A percentile compares a stretch with the other conserved stretches of the same genome.
Evolutionary conservation across 169 alveolate species (phyloP).

Genomic region (Eimeria acervulina): DNA sequence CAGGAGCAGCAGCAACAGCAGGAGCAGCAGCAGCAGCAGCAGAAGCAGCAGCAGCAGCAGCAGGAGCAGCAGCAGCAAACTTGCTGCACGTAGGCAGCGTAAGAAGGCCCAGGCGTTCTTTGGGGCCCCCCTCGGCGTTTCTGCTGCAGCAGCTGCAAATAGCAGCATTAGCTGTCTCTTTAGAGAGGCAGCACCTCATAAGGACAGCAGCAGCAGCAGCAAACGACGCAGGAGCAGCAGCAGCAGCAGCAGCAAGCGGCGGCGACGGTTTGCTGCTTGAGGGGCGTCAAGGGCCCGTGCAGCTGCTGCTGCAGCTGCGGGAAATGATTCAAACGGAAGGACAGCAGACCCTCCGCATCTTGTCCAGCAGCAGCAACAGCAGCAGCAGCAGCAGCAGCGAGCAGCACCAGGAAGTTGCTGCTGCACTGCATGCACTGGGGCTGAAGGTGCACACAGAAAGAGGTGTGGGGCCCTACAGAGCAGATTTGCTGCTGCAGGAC

Average conservation of each 20-base stretch:
- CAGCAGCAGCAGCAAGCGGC: too few species aligned
- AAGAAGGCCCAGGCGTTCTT: neutral
- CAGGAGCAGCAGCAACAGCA: conserved; percentile 3
- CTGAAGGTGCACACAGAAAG: neutral
- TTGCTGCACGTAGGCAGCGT: neutral
- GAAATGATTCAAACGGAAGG: neutral
- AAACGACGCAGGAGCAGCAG: too few species aligned
- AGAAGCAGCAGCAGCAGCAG: conserved; percentile 42
- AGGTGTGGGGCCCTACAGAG: conserved; percentile 18
- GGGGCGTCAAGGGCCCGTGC: too few species aligned
- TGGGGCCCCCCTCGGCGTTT: conserved; percentile 34
- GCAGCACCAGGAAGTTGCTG: conserved; percentile 63
- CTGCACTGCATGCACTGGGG: conserved; percentile 53
- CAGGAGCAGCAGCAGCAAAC: conserved; percentile 23
- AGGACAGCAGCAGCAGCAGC: neutral
- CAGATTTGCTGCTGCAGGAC: conserved; percentile 36
- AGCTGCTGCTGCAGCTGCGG: conserved; percentile 50
- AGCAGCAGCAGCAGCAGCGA: conserved; percentile 66
- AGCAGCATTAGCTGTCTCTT: conserved; percentile 43
- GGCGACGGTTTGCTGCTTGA: too few species aligned
- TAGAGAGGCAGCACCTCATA: neutral
- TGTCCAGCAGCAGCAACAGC: conserved; percentile 21
- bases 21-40: conserved; percentile 2
- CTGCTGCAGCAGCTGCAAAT: conserved; percentile 68
- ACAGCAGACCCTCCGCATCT: neutral